Base-by-base conservation (phyloP, 2,329 filamentous ascomycete genomes). In the Huntiella savannae region DNA sequence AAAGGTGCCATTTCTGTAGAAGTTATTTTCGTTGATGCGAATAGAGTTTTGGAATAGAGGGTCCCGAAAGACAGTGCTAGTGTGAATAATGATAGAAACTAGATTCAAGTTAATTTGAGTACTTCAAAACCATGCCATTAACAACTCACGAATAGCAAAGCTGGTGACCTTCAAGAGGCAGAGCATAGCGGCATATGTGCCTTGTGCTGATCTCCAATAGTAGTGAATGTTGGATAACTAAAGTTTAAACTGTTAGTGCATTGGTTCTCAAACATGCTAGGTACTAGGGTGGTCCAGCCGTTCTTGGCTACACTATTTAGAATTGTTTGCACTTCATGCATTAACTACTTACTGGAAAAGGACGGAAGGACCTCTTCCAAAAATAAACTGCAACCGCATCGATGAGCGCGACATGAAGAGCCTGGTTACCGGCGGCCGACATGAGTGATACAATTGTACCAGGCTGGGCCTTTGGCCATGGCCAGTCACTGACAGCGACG, bases 341-440 rank as follows among this genome's bases (percentile, higher is more conserved):
- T 28, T 10, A 28, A 28, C 8, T 2, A 47, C 48, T 47, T 40
- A 50, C 48, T 15, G 48, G 48, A 33, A 50, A 50, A 11, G 17
- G 44, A 32, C 33, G 40, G 22, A 47, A 45, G 16, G 48, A 40
- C 19, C 36, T 13, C 19, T 45, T 50, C 45, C 48, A 50, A 16
- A 50, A 50, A 38, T 44, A 50, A n/a, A 50, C 48, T 11, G 48
- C 48, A 33, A 50, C 33, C 4, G 48, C 48, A 39, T 50, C 48
- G 5, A 43, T 37, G 11, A 50, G 39, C 4, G 48, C 45, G 2
- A 50, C 48, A 5, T 40, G 48, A 10, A 50, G 37, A 10, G 44
- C 40, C 6, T 47, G 41, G 15, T 47, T 50, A 2, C 48, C 45
- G 2, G 45, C 48, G 1, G 45, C 36, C 7, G 48, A 50, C 22